Evolutionary conservation across 257 asterid genomes (phyloP).

Genomic region (Solanum chilense): DNA sequence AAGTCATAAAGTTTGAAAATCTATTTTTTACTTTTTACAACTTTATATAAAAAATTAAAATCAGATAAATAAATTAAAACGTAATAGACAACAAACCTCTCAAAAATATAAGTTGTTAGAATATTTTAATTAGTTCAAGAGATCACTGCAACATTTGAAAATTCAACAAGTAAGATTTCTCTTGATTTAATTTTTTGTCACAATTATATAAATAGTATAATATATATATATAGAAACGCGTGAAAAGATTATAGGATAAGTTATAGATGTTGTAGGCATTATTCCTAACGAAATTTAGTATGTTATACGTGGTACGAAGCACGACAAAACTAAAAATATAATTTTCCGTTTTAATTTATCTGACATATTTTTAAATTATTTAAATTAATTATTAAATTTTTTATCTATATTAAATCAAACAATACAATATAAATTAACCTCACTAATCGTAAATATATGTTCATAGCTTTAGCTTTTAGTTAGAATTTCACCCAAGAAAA

Average conservation of each 20-base stretch:
- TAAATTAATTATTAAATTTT: no score
- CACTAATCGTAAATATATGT: not conserved
- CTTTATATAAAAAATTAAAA: not conserved
- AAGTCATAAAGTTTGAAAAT: not conserved
- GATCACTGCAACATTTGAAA: not conserved
- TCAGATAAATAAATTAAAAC: not conserved
- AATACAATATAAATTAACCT: no score
- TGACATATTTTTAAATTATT: no score
- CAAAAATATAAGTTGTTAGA: not conserved
- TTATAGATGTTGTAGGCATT: not conserved
- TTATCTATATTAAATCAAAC: no score
- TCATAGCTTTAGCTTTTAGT: not conserved
- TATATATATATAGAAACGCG: not conserved
- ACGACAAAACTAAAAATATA: not conserved
- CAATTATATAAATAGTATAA: not conserved
- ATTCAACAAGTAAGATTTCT: not conserved
- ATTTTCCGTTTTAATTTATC: not conserved
- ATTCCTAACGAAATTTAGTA: not conserved
- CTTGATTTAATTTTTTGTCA: not conserved
- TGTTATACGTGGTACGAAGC: not conserved
- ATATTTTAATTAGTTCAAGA: not conserved
- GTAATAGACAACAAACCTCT: not conserved
- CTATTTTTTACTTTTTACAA: not conserved
- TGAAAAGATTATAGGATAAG: slow-evolving; percentile 4
- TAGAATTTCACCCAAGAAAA: not conserved